Evolutionary conservation across 1,284 basidiomycete species (phyloP).

Genomic region (Kalmanozyma brasiliensis): DNA sequence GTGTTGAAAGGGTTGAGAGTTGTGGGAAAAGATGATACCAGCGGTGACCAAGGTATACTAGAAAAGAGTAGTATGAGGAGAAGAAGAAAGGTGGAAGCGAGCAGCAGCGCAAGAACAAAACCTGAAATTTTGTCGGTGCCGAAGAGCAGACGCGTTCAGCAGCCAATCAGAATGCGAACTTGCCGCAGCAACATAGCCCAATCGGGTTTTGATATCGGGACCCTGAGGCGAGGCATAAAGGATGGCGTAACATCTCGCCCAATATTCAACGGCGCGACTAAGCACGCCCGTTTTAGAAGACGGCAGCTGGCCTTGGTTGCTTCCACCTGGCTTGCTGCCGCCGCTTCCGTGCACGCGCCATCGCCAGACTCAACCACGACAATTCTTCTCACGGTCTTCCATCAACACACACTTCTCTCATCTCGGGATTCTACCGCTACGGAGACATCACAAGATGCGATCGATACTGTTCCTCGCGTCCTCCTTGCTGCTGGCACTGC

Average conservation of each 20-base stretch:
- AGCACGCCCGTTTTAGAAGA: conserved; percentile 3
- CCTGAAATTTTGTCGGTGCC: conserved; percentile 25
- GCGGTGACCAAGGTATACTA: conserved; percentile 70
- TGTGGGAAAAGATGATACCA: conserved; percentile 72
- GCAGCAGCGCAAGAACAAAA: conserved; percentile 10
- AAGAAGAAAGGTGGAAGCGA: conserved; percentile 21
- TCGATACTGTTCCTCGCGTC: conserved; percentile 18
- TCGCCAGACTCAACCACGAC: conserved; percentile 3
- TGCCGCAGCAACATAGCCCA: conserved; percentile 36
- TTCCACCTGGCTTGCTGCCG: conserved; percentile 19
- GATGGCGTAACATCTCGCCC: not conserved
- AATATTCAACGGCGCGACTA: conserved; percentile 4
- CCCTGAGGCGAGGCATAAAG: too few relatives aligned
- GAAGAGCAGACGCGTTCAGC: conserved; percentile 4
- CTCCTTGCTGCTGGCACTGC: conserved; percentile 9
- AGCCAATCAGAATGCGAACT: conserved; percentile 32
- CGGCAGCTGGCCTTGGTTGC: not conserved
- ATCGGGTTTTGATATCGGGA: conserved; percentile 7
- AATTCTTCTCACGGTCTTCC: not conserved
- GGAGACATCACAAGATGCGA: conserved; percentile 13
- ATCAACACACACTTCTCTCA: too few relatives aligned
- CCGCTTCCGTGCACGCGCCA: conserved; percentile 34
- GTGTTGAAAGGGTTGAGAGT: conserved; percentile 1
- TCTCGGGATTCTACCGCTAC: too few relatives aligned
- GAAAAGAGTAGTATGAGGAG: conserved; percentile 44